A percentile compares a stretch with the other conserved stretches of the same genome.
These are phyloP conservation scores for Rosa chinensis DNA, from an alignment of 306 rosid genomes.

Conservation along the genomic window DNA sequence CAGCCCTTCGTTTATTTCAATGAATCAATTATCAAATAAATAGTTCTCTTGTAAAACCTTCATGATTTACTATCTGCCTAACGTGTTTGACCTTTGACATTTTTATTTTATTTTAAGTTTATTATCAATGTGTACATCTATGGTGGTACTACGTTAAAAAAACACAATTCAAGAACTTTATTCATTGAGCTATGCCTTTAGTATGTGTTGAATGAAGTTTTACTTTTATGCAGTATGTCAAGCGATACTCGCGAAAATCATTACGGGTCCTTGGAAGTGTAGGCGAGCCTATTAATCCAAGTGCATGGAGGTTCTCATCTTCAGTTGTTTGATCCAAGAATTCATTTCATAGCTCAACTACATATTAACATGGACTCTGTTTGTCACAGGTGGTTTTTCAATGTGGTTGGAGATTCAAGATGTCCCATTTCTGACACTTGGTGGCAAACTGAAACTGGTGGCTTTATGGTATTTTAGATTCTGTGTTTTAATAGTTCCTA, in stretches of 20 bases:
- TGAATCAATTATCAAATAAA: slow-evolving; percentile 1
- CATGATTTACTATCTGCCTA: background rate
- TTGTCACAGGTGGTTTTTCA: slow-evolving; percentile 83
- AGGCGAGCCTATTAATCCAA: slow-evolving; percentile 99
- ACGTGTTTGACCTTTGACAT: background rate
- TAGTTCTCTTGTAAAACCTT: slow-evolving; percentile 1
- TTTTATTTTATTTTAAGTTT: background rate
- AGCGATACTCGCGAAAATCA: slow-evolving; percentile 80
- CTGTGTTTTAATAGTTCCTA: slow-evolving; percentile 24
- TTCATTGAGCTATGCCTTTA: background rate
- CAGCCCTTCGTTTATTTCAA: background rate
- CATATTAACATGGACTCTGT: slow-evolving; percentile 17
- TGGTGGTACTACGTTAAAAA: background rate
- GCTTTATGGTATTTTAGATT: slow-evolving; percentile 79
- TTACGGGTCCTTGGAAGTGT: slow-evolving; percentile 93
- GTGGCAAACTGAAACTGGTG: slow-evolving; percentile 99
- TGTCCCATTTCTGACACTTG: slow-evolving; percentile 99
- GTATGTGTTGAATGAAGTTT: slow-evolving; percentile 5
- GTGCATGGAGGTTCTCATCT: slow-evolving; percentile 87
- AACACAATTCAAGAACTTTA: background rate
- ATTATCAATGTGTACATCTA: background rate
- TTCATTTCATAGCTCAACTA: background rate
- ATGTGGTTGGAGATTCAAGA: slow-evolving; percentile 87
- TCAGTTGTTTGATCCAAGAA: slow-evolving; percentile 13
- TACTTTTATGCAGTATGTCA: slow-evolving; percentile 72